Evolutionary conservation across 192 early-diverging fungal species (phyloP).

Genomic region (Thamnidium elegans): DNA sequence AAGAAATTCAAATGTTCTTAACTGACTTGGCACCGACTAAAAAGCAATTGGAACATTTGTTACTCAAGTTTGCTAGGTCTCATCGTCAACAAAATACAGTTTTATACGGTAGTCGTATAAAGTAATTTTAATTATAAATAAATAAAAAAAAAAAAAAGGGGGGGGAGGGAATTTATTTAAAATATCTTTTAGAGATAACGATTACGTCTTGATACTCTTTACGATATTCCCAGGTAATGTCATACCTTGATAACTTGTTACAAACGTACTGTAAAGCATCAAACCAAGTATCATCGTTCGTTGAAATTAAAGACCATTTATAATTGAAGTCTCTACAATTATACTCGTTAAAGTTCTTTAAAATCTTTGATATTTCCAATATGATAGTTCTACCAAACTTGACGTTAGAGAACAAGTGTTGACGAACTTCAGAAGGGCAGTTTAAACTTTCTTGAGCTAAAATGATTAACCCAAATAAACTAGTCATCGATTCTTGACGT

Average conservation of each 20-base stretch:
- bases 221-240: conserved; percentile 18
- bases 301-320: not conserved
- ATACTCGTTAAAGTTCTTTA: conserved; percentile 18
- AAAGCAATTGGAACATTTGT: conserved; percentile 43
- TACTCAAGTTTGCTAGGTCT: conserved; percentile 48
- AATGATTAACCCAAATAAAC: conserved; percentile 1
- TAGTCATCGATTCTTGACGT: not conserved
- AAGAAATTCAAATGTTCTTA: conserved; percentile 46
- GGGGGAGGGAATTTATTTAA: not conserved
- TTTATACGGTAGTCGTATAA: conserved; percentile 47
- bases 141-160: no score
- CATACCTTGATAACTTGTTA: conserved; percentile 11
- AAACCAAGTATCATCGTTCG: not conserved
- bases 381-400: conserved; percentile 25
- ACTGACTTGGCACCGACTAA: conserved; percentile 44
- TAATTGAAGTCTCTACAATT: not conserved
- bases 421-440: conserved; percentile 22
- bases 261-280: conserved; percentile 2
- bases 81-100: conserved; percentile 36
- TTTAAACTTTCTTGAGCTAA: conserved; percentile 7
- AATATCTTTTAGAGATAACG: not conserved
- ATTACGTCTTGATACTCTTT: conserved; percentile 10
- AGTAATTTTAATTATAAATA: conserved; percentile 16
- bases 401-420: conserved; percentile 23
- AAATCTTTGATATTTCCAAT: conserved; percentile 17